Evolutionary conservation across 2,329 filamentous ascomycete species (phyloP).

Genomic region (Epicoccum sorghinum): DNA sequence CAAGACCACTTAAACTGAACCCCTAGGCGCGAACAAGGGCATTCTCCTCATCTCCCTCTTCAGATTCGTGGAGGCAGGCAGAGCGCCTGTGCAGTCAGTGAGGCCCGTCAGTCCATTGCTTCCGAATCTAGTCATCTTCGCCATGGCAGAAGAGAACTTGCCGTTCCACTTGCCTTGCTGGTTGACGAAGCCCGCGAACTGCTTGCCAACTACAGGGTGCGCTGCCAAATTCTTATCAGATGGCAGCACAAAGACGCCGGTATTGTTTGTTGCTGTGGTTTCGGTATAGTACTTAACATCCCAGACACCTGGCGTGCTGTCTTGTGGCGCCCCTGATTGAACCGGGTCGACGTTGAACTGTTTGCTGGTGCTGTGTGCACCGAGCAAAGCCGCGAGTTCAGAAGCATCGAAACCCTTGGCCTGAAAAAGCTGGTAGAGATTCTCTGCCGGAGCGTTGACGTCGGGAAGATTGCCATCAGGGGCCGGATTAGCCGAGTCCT

Average conservation of each 20-base stretch:
- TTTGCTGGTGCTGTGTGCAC: conserved; percentile 29
- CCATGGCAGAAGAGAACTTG: conserved; percentile 39
- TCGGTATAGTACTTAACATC: conserved; percentile 35
- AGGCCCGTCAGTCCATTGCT: conserved; percentile 17
- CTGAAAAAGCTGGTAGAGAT: conserved; percentile 26
- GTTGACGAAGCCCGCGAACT: conserved; percentile 44
- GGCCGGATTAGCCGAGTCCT: conserved; percentile 17
- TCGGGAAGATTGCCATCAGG: conserved; percentile 13
- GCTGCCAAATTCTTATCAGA: conserved; percentile 39
- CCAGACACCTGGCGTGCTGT: conserved; percentile 34
- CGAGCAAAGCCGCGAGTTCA: conserved; percentile 37
- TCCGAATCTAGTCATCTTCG: conserved; percentile 29
- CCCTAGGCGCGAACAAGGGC: conserved; percentile 10
- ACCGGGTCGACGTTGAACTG: conserved; percentile 24
- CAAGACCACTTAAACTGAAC: not conserved
- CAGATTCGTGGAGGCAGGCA: conserved; percentile 23
- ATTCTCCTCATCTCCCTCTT: conserved; percentile 25
- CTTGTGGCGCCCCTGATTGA: conserved; percentile 23
- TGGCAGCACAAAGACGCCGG: conserved; percentile 37
- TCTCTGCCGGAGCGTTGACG: conserved; percentile 13
- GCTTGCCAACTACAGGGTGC: conserved; percentile 37
- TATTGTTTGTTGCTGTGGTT: conserved; percentile 26
- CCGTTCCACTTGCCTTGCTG: conserved; percentile 44
- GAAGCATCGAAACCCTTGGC: conserved; percentile 29
- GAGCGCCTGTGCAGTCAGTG: conserved; percentile 28